A percentile compares a stretch with the other conserved stretches of the same genome.
Evolutionary conservation across 2,329 filamentous ascomycete genomes (phyloP).

Genomic region (Alternaria ventricosa): DNA sequence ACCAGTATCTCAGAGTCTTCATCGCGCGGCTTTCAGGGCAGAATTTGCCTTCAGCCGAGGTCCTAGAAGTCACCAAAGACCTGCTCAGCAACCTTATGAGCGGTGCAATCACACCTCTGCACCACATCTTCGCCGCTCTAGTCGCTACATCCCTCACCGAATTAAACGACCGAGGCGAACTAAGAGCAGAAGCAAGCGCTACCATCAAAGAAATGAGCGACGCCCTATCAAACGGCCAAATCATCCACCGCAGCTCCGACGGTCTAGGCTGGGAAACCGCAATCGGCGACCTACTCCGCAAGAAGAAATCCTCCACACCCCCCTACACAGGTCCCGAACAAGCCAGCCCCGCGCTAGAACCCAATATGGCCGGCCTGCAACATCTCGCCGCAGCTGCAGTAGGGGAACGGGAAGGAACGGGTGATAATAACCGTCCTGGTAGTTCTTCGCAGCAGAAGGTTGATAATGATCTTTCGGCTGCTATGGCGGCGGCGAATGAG

Average conservation of each 20-base stretch:
- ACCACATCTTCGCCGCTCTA: conserved; percentile 46
- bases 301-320: conserved; percentile 36
- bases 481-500: conserved; percentile 45
- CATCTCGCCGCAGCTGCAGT: conserved; percentile 49
- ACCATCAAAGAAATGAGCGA: conserved; percentile 47
- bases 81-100: conserved; percentile 36
- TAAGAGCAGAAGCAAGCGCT: conserved; percentile 44
- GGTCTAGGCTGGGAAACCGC: conserved; percentile 45
- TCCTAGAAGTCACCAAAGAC: conserved; percentile 36
- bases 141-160: conserved; percentile 45
- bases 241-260: conserved; percentile 39
- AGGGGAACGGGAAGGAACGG: conserved; percentile 41
- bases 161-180: conserved; percentile 44
- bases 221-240: conserved; percentile 40
- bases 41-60: conserved; percentile 30
- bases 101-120: conserved; percentile 39
- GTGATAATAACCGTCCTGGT: conserved; percentile 10
- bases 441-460: conserved; percentile 25
- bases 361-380: conserved; percentile 48
- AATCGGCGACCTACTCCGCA: conserved; percentile 40
- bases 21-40: conserved; percentile 38
- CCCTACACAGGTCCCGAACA: conserved; percentile 30
- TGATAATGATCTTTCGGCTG: conserved; percentile 46
- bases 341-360: conserved; percentile 32
- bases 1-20: conserved; percentile 46